Conservation (phyloP, 139 green algal species). For the Protoeuglena noctilucae region DNA sequence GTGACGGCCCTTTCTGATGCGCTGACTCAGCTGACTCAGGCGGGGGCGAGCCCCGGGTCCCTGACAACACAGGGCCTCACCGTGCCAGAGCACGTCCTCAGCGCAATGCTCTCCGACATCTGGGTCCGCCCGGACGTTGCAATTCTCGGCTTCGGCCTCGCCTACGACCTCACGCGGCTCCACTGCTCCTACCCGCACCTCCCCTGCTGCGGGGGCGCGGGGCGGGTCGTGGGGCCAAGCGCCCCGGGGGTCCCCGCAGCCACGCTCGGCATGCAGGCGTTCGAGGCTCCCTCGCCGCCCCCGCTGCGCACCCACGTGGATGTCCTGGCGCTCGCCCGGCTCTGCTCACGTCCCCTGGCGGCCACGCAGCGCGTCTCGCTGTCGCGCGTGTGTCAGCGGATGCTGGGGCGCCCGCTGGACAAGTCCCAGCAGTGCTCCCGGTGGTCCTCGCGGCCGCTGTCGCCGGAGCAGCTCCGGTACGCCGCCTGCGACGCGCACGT, state of each 20-base stretch:
- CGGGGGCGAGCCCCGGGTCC: too few relatives aligned
- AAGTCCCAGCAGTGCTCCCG: slow-evolving; percentile 20
- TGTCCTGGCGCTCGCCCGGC: slow-evolving; percentile 10
- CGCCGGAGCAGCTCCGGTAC: slow-evolving; percentile 12
- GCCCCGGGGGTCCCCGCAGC: too few relatives aligned
- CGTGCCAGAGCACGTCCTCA: slow-evolving; percentile 6
- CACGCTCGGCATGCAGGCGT: too few relatives aligned
- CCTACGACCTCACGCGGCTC: slow-evolving; percentile 12
- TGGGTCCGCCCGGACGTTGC: slow-evolving; percentile 11
- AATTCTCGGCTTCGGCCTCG: slow-evolving; percentile 17
- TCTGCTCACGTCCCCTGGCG: slow-evolving; percentile 2
- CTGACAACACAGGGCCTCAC: too few relatives aligned
- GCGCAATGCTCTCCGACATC: slow-evolving; percentile 4
- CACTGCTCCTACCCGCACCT: slow-evolving; percentile 17
- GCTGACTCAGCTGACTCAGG: too few relatives aligned
- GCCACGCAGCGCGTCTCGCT: slow-evolving; percentile 15
- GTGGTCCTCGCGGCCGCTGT: slow-evolving; percentile 16
- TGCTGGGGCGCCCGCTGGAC: slow-evolving; percentile 15
- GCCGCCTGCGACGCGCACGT: slow-evolving; percentile 15
- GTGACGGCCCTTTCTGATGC: too few relatives aligned
- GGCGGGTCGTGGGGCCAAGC: too few relatives aligned
- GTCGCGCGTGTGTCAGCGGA: background rate
- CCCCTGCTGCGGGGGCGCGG: slow-evolving; percentile 13
- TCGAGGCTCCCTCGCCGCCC: too few relatives aligned
- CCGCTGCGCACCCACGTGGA: slow-evolving; percentile 18